A percentile compares a stretch with the other conserved stretches of the same genome.
These are phyloP conservation scores for Arthroderma sp. DNA, from an alignment of 2,329 filamentous ascomycete species.

Conservation along the genomic window DNA sequence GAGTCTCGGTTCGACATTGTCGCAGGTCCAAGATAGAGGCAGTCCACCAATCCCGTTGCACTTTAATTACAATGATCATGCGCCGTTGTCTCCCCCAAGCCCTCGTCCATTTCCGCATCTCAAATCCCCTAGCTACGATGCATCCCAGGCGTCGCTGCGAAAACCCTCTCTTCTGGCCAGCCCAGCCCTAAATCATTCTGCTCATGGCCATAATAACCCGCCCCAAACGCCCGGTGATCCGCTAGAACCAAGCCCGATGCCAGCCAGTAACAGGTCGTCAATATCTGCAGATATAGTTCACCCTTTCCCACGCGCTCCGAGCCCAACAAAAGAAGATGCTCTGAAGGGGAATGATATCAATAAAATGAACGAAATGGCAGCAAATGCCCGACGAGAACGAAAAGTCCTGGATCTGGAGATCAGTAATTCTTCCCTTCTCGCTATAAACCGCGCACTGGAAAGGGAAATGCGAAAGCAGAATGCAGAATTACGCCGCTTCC, in stretches of 20 bases:
- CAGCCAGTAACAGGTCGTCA: constrained; percentile 6
- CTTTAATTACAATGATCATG: not conserved
- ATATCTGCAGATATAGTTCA: constrained; percentile 6
- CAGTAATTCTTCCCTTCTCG: constrained; percentile 84
- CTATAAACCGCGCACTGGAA: constrained; percentile 88
- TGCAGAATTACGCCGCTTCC: constrained; percentile 70
- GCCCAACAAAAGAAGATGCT: constrained; percentile 8
- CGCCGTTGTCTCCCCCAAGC: not conserved
- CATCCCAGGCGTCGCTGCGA: constrained; percentile 7
- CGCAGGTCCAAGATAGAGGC: constrained; percentile 1
- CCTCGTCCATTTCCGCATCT: constrained; percentile 5
- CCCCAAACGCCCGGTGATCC: not conserved
- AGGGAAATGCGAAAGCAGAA: constrained; percentile 84
- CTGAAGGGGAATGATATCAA: constrained; percentile 2
- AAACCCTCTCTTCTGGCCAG: constrained; percentile 4
- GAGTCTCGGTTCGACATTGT: constrained; percentile 16
- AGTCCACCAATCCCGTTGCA: not conserved
- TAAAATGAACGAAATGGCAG: constrained; percentile 58
- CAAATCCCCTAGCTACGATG: constrained; percentile 12
- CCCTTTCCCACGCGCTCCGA: constrained; percentile 5
- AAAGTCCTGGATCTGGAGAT: constrained; percentile 96
- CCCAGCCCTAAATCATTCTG: constrained; percentile 1
- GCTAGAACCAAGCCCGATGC: constrained; percentile 1
- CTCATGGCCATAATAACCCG: not conserved
- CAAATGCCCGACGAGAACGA: constrained; percentile 79